Evolutionary conservation across 805 yeast species (phyloP), one percentile per base, ranked within the genome.

Genomic region (Starmerella gropengiesseri): DNA sequence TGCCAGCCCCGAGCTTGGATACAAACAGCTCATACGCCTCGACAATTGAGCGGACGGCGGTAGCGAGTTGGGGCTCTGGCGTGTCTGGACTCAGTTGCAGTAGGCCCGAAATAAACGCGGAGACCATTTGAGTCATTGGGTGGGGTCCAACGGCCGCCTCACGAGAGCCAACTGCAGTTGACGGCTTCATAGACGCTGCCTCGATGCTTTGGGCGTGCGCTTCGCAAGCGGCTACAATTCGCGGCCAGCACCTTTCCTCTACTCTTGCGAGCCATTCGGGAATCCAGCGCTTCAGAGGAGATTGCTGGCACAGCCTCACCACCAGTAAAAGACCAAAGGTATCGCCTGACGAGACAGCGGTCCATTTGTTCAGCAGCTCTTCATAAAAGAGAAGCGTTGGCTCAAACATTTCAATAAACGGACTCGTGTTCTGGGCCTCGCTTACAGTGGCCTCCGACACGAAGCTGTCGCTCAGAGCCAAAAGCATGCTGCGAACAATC

Each of bases 181-280:
- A 50, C 3, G 61, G 50, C 57, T 61, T 64, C 16, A 71, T 46
- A 51, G 66, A 37, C 60, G 71, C 71, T 40, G 68, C 73, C 48
- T 80, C 77, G 58, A 85, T 63, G 38, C 77, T 73, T 17, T 77
- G 81, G 53, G 94, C 79, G 53, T 89, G 83, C 26, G 73, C 63
- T 57, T 86, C 95, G 31, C 87, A 71, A 26, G 84, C 66, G 35
- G 68, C 69, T 54, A 86, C 87, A 55, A 87, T 81, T 45, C 73
- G 75, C 0, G 96, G 95, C 97, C 97, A 91, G 34, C 89, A 63
- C 3, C 71, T 59, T 40, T 84, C 72, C 47, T 78, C 60, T 48
- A 81, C 75, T 13, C 74, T 66, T 52, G 81, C 77, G 49, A 40
- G 28, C 44, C 46, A 48, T 4, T 32, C 35, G 80, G 67, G 58